Evolutionary conservation across 2,329 filamentous ascomycete genomes (phyloP), one percentile per base, ranked within the genome.

Genomic region (Sporothrix pallida): DNA sequence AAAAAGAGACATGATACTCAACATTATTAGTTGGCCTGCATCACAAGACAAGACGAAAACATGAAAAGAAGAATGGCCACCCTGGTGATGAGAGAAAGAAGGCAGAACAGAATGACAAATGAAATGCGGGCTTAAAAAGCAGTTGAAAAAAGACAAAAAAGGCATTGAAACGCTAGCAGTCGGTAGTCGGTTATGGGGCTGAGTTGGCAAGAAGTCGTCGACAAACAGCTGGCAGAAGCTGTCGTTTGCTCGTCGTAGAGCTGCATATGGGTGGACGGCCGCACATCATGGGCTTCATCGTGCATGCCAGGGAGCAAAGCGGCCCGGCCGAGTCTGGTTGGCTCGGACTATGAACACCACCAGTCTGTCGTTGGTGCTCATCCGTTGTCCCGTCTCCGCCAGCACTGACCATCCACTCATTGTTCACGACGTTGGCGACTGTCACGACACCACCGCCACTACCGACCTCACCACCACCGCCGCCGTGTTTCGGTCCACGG

Each of bases 301-400:
- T 20, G 23, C 67, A 69, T 15, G 26, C 5, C 9, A 69, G 46
- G 17, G 54, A 42, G 5, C 48, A 69, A 4, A 69, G 5, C 7
- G 67, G 67, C 67, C 67, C 54, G 46, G 13, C 26, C 23, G 20
- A 17, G 12, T 20, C 23, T 5, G 48, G 17, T 9, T n/a, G 67
- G 1, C 48, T 8, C 9, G 7, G 17, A 9, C 23, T 37, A 4
- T 13, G 20, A n/a, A 13, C 2, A 46, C 1, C 54, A 15, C 3
- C 1, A 15, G 52, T 6, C 4, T n/a, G 70, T 7, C 52, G 70
- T 26, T 70, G 68, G 0, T 23, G 68, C 58, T 67, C 48, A 15
- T 73, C 72, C 20, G 26, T 26, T 3, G 68, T 13, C 5, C 72
- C 68, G 48, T 73, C 72, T 1, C 58, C 72, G 20, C 67, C 65